Percentiles rank a stretch among this genome's conserved stretches.
phyloP scores from a whole-genome alignment of 2,329 filamentous ascomycete species.

The Aspergillus pseudoglaucus region DNA sequence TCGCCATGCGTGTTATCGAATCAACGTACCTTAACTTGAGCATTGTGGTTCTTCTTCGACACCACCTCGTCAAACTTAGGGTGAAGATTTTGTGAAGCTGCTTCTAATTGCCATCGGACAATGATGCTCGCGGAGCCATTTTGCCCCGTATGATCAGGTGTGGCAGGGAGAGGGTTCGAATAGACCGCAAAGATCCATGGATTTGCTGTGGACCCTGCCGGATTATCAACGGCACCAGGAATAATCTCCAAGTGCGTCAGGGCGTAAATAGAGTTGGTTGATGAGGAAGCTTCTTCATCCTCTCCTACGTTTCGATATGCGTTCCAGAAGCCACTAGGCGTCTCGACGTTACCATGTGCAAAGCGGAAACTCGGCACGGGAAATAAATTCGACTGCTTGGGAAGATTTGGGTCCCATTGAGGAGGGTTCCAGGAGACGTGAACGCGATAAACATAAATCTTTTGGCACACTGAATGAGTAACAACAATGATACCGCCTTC shows the following conservation, averaged over 20 bases:
- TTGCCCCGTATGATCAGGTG: slow-evolving; percentile 49
- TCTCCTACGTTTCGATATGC: slow-evolving; percentile 17
- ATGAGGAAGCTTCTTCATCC: slow-evolving; percentile 17
- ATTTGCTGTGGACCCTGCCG: slow-evolving; percentile 48
- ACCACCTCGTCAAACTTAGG: slow-evolving; percentile 71
- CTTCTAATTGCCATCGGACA: slow-evolving; percentile 72
- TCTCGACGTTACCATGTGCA: slow-evolving; percentile 32
- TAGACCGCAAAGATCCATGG: slow-evolving; percentile 68
- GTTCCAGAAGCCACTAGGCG: slow-evolving; percentile 25
- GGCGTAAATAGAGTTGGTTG: slow-evolving; percentile 43
- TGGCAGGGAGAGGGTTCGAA: slow-evolving; percentile 51
- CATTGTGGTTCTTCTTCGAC: slow-evolving; percentile 55
- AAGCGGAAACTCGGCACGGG: slow-evolving; percentile 34
- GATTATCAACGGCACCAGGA: slow-evolving; percentile 56
- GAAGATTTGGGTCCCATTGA: slow-evolving; percentile 45
- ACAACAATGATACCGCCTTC: slow-evolving; percentile 29
- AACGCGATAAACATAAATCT: slow-evolving; percentile 68
- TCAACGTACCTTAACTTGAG: slow-evolving; percentile 33
- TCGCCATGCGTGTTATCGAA: too few relatives aligned
- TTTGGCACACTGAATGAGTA: slow-evolving; percentile 52
- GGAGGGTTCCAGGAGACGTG: slow-evolving; percentile 66
- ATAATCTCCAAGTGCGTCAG: slow-evolving; percentile 72
- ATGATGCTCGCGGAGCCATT: slow-evolving; percentile 67
- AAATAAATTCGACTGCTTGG: slow-evolving; percentile 24
- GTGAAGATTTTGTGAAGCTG: slow-evolving; percentile 61